Conservation (phyloP, 2,329 filamentous ascomycete species). For the Botryotinia calthae region DNA sequence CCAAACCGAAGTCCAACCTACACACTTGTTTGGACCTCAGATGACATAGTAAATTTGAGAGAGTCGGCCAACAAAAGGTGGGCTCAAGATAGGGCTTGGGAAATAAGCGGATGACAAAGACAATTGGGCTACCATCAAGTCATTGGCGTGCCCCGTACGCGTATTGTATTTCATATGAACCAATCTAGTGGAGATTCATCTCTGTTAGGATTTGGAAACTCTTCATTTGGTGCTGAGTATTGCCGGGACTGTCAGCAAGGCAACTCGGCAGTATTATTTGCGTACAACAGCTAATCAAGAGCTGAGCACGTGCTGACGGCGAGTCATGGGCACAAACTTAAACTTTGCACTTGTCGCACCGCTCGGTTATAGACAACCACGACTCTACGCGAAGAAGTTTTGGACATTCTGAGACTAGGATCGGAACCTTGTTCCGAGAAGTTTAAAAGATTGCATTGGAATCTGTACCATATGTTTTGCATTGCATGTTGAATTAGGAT, state of each 20-base stretch:
- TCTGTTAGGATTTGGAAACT: background rate
- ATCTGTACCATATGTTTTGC: slow-evolving; percentile 6
- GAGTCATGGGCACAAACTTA: slow-evolving; percentile 5
- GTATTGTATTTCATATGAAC: background rate
- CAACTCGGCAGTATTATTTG: background rate
- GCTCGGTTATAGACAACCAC: background rate
- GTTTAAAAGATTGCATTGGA: background rate
- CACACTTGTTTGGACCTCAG: background rate
- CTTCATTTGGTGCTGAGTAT: background rate
- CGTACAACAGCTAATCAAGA: background rate
- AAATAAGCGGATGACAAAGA: background rate
- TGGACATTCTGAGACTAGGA: slow-evolving; percentile 7
- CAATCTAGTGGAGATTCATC: background rate
- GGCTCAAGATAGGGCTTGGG: background rate
- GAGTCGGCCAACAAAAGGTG: background rate
- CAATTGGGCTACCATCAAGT: background rate
- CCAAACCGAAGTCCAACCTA: slow-evolving; percentile 9
- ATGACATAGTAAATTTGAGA: slow-evolving; percentile 4
- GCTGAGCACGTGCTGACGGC: background rate
- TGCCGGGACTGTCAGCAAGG: background rate
- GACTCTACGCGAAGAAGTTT: background rate
- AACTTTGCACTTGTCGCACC: slow-evolving; percentile 1
- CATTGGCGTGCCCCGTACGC: background rate
- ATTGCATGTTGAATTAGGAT: slow-evolving; percentile 3
- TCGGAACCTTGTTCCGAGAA: slow-evolving; percentile 11